Base-by-base conservation (phyloP, 768 basidiomycete species). In the Pulveroboletus ravenelii region DNA sequence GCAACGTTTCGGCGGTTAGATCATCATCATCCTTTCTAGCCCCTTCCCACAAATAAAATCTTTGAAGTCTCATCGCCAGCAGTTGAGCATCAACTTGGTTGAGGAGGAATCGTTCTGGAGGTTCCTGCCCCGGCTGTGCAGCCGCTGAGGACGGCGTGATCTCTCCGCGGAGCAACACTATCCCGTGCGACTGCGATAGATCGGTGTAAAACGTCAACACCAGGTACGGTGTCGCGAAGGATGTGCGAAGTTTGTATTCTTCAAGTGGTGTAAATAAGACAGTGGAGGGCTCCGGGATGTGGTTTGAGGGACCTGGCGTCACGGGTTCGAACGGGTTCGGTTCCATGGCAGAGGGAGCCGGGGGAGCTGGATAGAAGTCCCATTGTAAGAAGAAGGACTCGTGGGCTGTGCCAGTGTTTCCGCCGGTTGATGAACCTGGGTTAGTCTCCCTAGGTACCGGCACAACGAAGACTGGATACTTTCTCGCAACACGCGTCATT, bases 141-240 rank as follows among this genome's bases (percentile, higher is more conserved):
- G 66, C 62, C 29, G 67, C 69, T 27, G 62, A 57, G 2, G 83
- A 77, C 1, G 89, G 84, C 0, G 92, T 92, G 52, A 97, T 84
- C 70, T 97, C 94, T 18, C 95, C 96, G 15, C 93, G 77, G 69
- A 98, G 74, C 5, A 99, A 79, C 3, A 97, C 90, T 40, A 88
- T 65, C 10, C 81, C 84, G 61, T 97, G 92, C 5, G 87, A 83
- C 25, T 77, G 67, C 2, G 84, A 81, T 6, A 99, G 72, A 61
- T 98, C 94, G 44, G 94, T 87, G 69, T 98, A 97, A 67, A 90
- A 82, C 5, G 94, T 97, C 35, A 97, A 62, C 20, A 89, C 87
- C 23, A 99, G 77, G 63, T 92, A 89, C 1, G 95, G 94, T 5
- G 92, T 93, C 7, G 96, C 89, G 66, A 86, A 97, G 15, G 85